phyloP scores from a whole-genome alignment of 2,329 filamentous ascomycete species.

The Apiospora hydei region DNA sequence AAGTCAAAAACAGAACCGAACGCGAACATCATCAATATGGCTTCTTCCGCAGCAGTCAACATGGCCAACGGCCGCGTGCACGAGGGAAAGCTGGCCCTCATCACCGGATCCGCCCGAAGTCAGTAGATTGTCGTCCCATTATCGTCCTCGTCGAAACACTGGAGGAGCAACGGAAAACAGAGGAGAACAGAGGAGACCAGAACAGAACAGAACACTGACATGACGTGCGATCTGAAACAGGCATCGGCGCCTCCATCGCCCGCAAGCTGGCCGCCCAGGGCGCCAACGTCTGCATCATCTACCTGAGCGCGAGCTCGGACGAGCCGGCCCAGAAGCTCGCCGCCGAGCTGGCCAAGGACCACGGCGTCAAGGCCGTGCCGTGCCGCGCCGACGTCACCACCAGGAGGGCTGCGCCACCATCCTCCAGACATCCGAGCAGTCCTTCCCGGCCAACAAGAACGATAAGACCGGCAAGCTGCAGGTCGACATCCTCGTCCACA shows the following conservation, averaged over 20 bases:
- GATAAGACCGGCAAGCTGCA: slow-evolving; percentile 57
- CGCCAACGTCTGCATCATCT: slow-evolving; percentile 64
- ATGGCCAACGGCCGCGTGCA: slow-evolving; percentile 23
- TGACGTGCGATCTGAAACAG: slow-evolving; percentile 41
- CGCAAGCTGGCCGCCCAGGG: slow-evolving; percentile 66
- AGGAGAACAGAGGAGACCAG: background rate
- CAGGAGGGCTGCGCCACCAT: slow-evolving; percentile 59
- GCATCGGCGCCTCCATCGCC: slow-evolving; percentile 66
- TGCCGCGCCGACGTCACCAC: slow-evolving; percentile 70
- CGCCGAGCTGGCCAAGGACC: slow-evolving; percentile 52
- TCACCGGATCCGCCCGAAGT: slow-evolving; percentile 28
- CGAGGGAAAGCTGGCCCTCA: slow-evolving; percentile 28
- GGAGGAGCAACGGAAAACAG: too few species aligned
- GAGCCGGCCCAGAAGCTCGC: slow-evolving; percentile 55
- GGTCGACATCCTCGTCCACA: slow-evolving; percentile 65
- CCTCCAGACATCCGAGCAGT: slow-evolving; percentile 56
- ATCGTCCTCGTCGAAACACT: background rate
- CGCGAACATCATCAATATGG: background rate
- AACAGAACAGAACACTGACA: background rate
- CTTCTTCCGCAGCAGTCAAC: slow-evolving; percentile 19
- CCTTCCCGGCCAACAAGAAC: slow-evolving; percentile 40
- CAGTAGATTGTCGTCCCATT: slow-evolving; percentile 9
- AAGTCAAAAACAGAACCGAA: background rate
- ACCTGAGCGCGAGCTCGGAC: slow-evolving; percentile 63
- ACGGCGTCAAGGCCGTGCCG: slow-evolving; percentile 57